phyloP scores from a whole-genome alignment of 495 filamentous ascomycete species.

The Eremomyces bilateralis region DNA sequence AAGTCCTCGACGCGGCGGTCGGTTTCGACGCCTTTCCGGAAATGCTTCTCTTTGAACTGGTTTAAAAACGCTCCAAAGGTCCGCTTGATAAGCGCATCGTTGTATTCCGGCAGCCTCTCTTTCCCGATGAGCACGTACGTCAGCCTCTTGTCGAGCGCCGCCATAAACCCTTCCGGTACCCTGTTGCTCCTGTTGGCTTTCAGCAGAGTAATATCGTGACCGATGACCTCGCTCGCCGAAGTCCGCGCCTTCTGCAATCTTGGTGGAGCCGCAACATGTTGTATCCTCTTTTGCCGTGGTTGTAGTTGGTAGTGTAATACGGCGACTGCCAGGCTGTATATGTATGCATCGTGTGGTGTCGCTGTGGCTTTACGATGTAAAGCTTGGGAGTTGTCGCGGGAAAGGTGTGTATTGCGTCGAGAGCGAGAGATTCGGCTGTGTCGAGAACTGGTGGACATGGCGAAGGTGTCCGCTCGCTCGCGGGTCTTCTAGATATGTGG shows the following conservation, averaged over 20 bases:
- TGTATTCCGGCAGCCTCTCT: slow-evolving; percentile 57
- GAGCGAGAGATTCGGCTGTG: too few relatives aligned
- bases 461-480: too few relatives aligned
- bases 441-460: too few relatives aligned
- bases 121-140: slow-evolving; percentile 43
- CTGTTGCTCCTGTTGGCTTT: slow-evolving; percentile 53
- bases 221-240: slow-evolving; percentile 47
- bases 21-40: slow-evolving; percentile 66
- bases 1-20: slow-evolving; percentile 83
- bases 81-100: slow-evolving; percentile 52
- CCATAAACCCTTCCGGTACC: slow-evolving; percentile 61
- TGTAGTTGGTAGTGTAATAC: slow-evolving; percentile 87
- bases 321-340: slow-evolving; percentile 71
- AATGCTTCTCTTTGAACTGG: slow-evolving; percentile 47
- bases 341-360: slow-evolving; percentile 48
- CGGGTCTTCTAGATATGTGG: too few relatives aligned
- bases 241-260: slow-evolving; percentile 26
- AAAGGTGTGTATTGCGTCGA: too few relatives aligned
- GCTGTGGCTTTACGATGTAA: too few relatives aligned
- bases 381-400: too few relatives aligned
- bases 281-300: slow-evolving; percentile 65
- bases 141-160: slow-evolving; percentile 44
- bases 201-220: slow-evolving; percentile 56
- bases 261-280: slow-evolving; percentile 49
- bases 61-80: slow-evolving; percentile 67